Evolutionary conservation across 2,329 filamentous ascomycete genomes (phyloP).

Genomic region (Sclerotinia spermophila): DNA sequence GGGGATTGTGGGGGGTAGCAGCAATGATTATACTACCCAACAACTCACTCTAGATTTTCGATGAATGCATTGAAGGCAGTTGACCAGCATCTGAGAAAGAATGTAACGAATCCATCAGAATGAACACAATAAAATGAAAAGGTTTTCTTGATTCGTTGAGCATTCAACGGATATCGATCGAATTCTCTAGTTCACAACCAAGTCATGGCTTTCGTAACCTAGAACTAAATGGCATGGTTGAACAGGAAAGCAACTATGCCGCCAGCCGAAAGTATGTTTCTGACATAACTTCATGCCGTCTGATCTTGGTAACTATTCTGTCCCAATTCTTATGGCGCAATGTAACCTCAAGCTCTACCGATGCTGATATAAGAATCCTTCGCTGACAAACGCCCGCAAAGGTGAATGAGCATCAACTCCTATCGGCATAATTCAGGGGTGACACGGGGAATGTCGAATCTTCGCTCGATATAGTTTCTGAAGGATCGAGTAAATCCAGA

Average conservation of each 20-base stretch:
- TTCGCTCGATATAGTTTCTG: neutral
- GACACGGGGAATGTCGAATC: neutral
- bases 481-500: conserved; percentile 10
- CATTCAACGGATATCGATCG: too few species aligned
- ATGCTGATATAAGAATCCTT: conserved; percentile 2
- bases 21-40: neutral
- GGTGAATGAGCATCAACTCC: neutral
- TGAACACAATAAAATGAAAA: too few species aligned
- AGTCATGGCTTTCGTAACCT: too few species aligned
- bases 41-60: neutral
- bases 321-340: neutral
- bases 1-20: neutral
- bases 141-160: neutral
- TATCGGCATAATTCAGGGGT: neutral
- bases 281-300: conserved; percentile 13
- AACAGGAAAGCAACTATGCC: neutral
- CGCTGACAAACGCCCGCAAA: neutral
- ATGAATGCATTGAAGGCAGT: neutral
- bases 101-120: too few species aligned
- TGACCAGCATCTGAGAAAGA: neutral
- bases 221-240: neutral
- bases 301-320: neutral
- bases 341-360: neutral
- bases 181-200: neutral
- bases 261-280: neutral